Evolutionary conservation across 306 rosid species (phyloP).

Genomic region (Nissolia schottii): DNA sequence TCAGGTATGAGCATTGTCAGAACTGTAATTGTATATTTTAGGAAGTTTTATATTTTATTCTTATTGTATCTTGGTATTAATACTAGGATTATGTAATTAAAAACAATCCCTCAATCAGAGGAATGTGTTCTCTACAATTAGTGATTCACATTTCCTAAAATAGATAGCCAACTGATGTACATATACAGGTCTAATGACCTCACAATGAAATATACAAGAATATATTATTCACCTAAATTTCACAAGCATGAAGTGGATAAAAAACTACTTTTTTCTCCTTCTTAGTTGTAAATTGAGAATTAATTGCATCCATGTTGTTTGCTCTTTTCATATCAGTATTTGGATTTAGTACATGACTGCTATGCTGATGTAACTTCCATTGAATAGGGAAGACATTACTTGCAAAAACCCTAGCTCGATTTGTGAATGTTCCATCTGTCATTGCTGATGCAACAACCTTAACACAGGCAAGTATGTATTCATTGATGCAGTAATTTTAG

Average conservation of each 20-base stretch:
- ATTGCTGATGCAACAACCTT: constrained; percentile 88
- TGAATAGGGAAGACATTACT: constrained; percentile 83
- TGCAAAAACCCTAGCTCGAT: constrained; percentile 86
- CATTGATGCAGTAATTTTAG: background rate
- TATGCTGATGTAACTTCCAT: constrained; percentile 27
- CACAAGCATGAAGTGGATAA: constrained; percentile 44
- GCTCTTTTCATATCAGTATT: background rate
- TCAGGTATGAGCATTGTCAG: too few species aligned
- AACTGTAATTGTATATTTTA: too few species aligned
- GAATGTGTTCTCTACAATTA: too few species aligned
- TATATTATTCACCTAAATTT: too few species aligned
- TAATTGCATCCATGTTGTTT: background rate
- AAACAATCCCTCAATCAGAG: too few species aligned
- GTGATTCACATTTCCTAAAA: too few species aligned
- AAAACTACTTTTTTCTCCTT: background rate
- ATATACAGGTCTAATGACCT: too few species aligned
- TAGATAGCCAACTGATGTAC: too few species aligned
- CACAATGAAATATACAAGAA: too few species aligned
- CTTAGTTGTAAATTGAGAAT: background rate
- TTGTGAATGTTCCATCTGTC: constrained; percentile 88
- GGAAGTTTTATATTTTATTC: too few species aligned
- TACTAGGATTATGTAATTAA: too few species aligned
- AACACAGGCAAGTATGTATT: constrained; percentile 62
- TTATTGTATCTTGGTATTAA: too few species aligned
- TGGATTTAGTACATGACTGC: constrained; percentile 1